Evolutionary conservation across 169 alveolate species (phyloP).

Genomic region (Perkinsus olseni): DNA sequence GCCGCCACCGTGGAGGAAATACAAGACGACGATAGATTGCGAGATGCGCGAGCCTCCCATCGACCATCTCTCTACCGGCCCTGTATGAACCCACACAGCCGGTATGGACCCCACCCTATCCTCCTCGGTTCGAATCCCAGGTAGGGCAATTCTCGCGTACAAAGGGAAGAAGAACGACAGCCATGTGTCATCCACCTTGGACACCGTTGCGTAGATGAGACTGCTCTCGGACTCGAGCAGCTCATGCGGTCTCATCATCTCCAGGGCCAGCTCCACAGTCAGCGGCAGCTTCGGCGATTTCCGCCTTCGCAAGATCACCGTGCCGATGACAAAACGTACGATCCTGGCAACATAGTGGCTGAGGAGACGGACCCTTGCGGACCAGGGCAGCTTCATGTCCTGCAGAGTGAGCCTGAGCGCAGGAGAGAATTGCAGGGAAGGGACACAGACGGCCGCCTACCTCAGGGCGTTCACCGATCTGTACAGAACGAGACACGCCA

Average conservation of each 20-base stretch:
- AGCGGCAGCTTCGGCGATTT: not conserved
- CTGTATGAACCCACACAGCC: not conserved
- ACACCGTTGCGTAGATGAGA: not conserved
- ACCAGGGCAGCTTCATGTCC: not conserved
- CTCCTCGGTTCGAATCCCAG: conserved; percentile 3
- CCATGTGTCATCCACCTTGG: not conserved
- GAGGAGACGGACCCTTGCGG: not conserved
- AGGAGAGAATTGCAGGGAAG: not conserved
- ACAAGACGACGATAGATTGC: not conserved
- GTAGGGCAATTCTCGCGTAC: not conserved
- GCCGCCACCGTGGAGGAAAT: not conserved
- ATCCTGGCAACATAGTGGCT: not conserved
- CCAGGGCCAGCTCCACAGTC: not conserved
- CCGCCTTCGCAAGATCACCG: not conserved
- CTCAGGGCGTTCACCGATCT: not conserved
- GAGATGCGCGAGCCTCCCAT: not conserved
- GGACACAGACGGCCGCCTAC: not conserved
- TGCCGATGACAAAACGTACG: not conserved
- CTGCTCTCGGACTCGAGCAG: not conserved
- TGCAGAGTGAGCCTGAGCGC: not conserved
- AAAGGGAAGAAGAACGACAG: not conserved
- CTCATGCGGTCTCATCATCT: not conserved
- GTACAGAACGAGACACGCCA: not conserved
- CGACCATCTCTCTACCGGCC: not conserved
- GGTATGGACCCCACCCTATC: not conserved